Percentiles rank a stretch among this genome's conserved stretches.
These are phyloP conservation scores for Heterobasidion parviporum DNA, from an alignment of 1,284 basidiomycete species.

Conservation along the genomic window DNA sequence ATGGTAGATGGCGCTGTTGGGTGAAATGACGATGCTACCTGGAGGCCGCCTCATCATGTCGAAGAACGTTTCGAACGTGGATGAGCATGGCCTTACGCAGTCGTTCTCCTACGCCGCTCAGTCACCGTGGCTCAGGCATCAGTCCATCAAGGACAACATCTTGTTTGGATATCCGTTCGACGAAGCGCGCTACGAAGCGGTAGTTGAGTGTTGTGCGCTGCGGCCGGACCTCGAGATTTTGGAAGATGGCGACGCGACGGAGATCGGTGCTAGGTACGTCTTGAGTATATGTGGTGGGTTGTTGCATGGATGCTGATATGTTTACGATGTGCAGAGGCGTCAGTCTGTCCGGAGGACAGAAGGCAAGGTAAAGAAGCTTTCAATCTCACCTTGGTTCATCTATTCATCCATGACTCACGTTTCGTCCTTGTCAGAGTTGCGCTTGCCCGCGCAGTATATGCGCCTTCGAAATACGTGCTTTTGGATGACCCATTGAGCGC, in stretches of 20 bases:
- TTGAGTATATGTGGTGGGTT: constrained; percentile 13
- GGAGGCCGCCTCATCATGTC: constrained; percentile 50
- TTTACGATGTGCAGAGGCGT: constrained; percentile 14
- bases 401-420: constrained; percentile 14
- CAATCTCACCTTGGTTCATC: neutral
- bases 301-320: neutral
- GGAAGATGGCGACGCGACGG: constrained; percentile 32
- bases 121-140: constrained; percentile 74
- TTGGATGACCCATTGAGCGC: constrained; percentile 69
- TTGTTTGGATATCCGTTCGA: constrained; percentile 63
- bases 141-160: constrained; percentile 65
- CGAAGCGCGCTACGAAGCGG: constrained; percentile 54
- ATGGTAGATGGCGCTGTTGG: constrained; percentile 53
- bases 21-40: constrained; percentile 49
- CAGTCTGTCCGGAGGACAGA: constrained; percentile 29
- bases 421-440: constrained; percentile 37
- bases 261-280: constrained; percentile 25
- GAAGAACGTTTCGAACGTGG: constrained; percentile 51
- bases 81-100: constrained; percentile 60
- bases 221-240: constrained; percentile 48
- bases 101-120: constrained; percentile 81
- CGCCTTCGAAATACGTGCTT: constrained; percentile 54
- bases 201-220: constrained; percentile 67
- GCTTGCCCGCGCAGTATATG: constrained; percentile 63
- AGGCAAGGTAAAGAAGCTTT: constrained; percentile 19